Base-by-base conservation (phyloP, 495 filamentous ascomycete genomes). In the Penicillium herquei region DNA sequence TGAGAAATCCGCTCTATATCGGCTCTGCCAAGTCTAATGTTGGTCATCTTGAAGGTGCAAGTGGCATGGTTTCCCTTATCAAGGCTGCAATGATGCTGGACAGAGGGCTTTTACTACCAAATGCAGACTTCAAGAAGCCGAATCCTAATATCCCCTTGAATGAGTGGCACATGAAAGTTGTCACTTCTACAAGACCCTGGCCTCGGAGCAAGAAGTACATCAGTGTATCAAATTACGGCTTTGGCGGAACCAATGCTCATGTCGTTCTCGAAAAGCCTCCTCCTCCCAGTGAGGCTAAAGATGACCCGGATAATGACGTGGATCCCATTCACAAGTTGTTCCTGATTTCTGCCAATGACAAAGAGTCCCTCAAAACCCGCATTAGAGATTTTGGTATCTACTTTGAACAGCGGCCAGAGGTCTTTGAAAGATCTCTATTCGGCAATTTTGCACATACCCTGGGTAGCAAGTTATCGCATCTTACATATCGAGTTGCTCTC, bases 201-300 rank as follows among this genome's bases (percentile, higher is more conserved):
- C 64, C 64, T 52, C 31, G 56, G 45, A 72, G 77, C 60, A 59
- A 72, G 64, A 63, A 70, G 59, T 45, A 64, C 39, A 9, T 51
- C 21, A 53, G 70, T 50, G 78, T 89, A 11, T 88, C 86, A 56
- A 82, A 78, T 4, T 87, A 88, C 49, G 84, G 85, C 0, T 86
- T 84, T 54, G 84, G 85, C 39, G 85, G 85, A 18, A 75, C 81
- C 7, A 87, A 87, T 57, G 75, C 81, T 4, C 82, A 86, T 56
- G 82, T 71, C 8, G 82, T 88, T 37, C 33, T 85, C 13, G 57
- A 56, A 44, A 64, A 59, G 32, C 57, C 64, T 1, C 64, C 64
- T 16, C 35, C 56, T 12, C 56, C 56, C 32, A 40, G 51, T 1
- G 45, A 46, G 33, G 39, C 43, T 1, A 44, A 57, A 6, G 62